Base-by-base conservation (phyloP, 2,329 filamentous ascomycete species). In the Aspergillus sp. region DNA sequence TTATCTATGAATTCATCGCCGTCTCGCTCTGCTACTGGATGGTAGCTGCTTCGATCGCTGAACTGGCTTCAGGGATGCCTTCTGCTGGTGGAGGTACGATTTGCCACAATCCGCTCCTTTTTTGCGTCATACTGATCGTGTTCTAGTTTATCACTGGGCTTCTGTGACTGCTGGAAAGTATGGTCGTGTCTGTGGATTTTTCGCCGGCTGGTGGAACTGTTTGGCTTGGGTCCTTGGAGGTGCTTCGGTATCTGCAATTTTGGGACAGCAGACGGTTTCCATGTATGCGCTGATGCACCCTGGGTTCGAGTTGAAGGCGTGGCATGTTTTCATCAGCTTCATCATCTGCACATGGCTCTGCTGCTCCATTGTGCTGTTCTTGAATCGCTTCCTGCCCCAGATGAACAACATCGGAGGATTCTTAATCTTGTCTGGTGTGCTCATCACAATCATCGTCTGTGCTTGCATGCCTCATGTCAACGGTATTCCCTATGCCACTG, bases 261-360 rank as follows among this genome's bases (percentile, higher is more conserved):
- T 85, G 4, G 83, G 82, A 64, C 88, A 89, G 68, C 82, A 88
- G 65, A 75, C 83, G 13, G 83, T 89, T 19, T 83, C 85, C 67
- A 84, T 89, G 81, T 89, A 89, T 71, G 80, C 81, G 6, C 73
- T 86, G 30, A 87, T 85, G 74, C 83, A 89, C 68, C 80, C 81
- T 1, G 82, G 76, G 6, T 87, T 86, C 58, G 74, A 74, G 11
- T 75, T 81, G 17, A 64, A 84, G 62, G 68, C 82, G 34, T 89
- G 86, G 86, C 84, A 88, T 61, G 80, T 85, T 38, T 89, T 87
- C 69, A 71, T 89, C 45, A 80, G 83, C 47, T 88, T 86, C 68
- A 68, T 89, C 54, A 72, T 83, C 45, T 80, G 86, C 60, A 81
- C 85, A 8, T 87, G 84, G 84, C 60, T 84, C 4, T 82, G 81